Evolutionary conservation across 2,329 filamentous ascomycete genomes (phyloP), one percentile per base, ranked within the genome.

Genomic region (Botryosphaeria dothidea): DNA sequence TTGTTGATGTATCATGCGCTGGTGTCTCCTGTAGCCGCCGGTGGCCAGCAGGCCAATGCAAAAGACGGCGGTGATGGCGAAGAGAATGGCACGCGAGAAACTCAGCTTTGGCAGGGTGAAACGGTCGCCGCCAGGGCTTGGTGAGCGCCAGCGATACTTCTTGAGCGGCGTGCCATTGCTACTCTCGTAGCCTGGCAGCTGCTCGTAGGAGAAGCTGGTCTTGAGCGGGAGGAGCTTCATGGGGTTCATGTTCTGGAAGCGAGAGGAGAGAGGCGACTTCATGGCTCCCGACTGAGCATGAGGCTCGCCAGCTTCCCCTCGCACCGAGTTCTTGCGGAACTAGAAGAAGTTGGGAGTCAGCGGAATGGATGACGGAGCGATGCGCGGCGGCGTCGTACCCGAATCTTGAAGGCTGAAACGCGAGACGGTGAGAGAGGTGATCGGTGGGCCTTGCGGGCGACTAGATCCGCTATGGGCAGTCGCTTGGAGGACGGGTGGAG

Each of bases 201-300:
- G 78, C 69, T 82, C 80, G 73, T 83, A 83, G 66, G 75, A 75
- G 75, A 81, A 79, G 71, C 74, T 75, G 65, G 76, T 77, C 66
- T 75, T 73, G 65, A 78, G 74, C 31, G 63, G 63, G 69, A 82
- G 76, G 68, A 82, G 72, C 67, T 80, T 80, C 66, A 80, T 73
- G 25, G 81, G 80, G 66, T 82, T 81, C 68, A 80, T 70, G 66
- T 77, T 74, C 68, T 78, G 77, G 68, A 81, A 74, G 43, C 63
- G 63, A 49, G 63, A 58, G 36, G 63, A 65, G 43, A 65, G 63
- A 65, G 63, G 63, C 63, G 63, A 65, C 43, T 65, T 65, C 63
- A 65, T 65, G 63, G 63, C 63, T 65, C 63, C 63, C 13, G 63
- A 43, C 41, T 65, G 63, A 65, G 63, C 63, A 65, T 60, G 48